A percentile compares a stretch with the other conserved stretches of the same genome.
These are phyloP conservation scores for Puya raimondii DNA, from an alignment of 176 grass and related monocot genomes.

Conservation along the genomic window DNA sequence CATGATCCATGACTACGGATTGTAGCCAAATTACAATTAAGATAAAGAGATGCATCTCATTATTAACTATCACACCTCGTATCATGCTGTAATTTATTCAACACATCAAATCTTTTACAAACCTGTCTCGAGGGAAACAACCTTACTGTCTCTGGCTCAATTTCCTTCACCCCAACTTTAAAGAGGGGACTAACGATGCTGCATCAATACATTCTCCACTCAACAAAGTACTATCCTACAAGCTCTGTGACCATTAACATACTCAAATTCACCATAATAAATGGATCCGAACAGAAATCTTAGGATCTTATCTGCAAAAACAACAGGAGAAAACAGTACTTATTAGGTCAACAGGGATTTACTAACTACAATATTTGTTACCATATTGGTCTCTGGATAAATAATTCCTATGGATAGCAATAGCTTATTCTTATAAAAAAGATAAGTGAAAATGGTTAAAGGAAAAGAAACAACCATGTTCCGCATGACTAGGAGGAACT, in stretches of 20 bases:
- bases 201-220: background rate
- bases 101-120: background rate
- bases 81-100: too few relatives aligned
- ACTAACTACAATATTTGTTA: too few relatives aligned
- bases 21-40: too few relatives aligned
- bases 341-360: too few relatives aligned
- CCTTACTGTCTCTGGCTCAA: conserved; percentile 1
- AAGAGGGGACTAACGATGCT: conserved; percentile 5
- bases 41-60: too few relatives aligned
- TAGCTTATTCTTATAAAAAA: too few relatives aligned
- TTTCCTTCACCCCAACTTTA: conserved; percentile 7
- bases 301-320: too few relatives aligned
- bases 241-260: background rate
- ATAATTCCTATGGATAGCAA: too few relatives aligned
- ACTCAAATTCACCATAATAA: conserved; percentile 6
- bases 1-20: too few relatives aligned
- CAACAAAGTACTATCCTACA: conserved; percentile 1
- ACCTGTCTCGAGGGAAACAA: conserved; percentile 10
- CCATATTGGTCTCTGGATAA: too few relatives aligned
- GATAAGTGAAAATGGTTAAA: background rate
- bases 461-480: background rate
- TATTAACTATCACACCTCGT: too few relatives aligned
- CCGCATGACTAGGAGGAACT: conserved; percentile 6
- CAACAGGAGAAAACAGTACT: too few relatives aligned
- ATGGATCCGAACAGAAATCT: background rate